Evolutionary conservation across 1,139 yeast genomes (phyloP).

Genomic region (Scheffersomyces insectosa): DNA sequence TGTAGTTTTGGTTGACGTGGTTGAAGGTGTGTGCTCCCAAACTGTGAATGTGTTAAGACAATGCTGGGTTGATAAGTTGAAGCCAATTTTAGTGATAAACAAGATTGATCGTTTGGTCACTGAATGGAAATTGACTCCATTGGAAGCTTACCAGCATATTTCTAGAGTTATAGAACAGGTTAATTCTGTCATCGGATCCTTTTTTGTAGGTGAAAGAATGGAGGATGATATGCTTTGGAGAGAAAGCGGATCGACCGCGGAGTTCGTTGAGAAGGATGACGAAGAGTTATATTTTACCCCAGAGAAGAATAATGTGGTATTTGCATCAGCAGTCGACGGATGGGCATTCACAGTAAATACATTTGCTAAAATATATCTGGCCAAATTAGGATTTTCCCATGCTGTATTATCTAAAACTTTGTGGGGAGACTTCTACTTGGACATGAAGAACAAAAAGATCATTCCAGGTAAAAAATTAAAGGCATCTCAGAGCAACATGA

Average conservation of each 20-base stretch:
- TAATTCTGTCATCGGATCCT: conserved; percentile 91
- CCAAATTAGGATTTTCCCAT: conserved; percentile 82
- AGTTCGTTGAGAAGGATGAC: conserved; percentile 76
- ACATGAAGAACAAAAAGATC: conserved; percentile 85
- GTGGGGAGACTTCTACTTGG: conserved; percentile 94
- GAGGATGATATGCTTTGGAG: conserved; percentile 85
- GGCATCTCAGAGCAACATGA: conserved; percentile 50
- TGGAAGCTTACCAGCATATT: conserved; percentile 83
- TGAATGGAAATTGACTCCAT: conserved; percentile 79
- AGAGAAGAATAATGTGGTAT: conserved; percentile 84
- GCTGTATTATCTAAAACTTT: conserved; percentile 79
- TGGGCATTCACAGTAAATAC: conserved; percentile 96
- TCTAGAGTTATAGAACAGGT: conserved; percentile 84
- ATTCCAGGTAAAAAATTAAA: conserved; percentile 56
- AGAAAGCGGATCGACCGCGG: conserved; percentile 58
- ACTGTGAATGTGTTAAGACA: conserved; percentile 93
- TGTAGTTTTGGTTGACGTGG: conserved; percentile 90
- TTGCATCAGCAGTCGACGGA: conserved; percentile 94
- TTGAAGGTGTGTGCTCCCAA: conserved; percentile 97
- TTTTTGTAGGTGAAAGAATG: conserved; percentile 92
- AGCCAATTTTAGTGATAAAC: conserved; percentile 87
- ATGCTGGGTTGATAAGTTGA: conserved; percentile 91
- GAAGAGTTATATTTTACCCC: conserved; percentile 88
- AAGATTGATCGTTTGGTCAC: conserved; percentile 85
- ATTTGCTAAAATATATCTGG: conserved; percentile 83